phyloP scores from a whole-genome alignment of 257 asterid genomes.

The Jacaranda mimosifolia region DNA sequence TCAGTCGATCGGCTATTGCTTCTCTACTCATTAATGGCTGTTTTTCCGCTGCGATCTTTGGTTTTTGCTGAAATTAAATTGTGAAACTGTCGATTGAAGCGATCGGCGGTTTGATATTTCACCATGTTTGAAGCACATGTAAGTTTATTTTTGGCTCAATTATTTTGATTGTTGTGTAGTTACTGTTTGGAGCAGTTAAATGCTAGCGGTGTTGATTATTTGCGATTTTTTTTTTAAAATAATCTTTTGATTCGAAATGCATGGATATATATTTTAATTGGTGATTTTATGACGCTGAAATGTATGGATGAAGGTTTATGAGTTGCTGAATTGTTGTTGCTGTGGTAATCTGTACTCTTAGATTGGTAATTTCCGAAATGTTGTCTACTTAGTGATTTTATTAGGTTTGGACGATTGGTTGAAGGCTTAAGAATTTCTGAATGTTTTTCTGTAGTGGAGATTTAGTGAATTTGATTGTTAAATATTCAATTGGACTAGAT shows the following conservation, averaged over 20 bases:
- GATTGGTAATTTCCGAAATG: slow-evolving; percentile 15
- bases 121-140: slow-evolving; percentile 68
- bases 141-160: slow-evolving; percentile 13
- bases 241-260: slow-evolving; percentile 25
- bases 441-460: neutral
- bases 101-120: slow-evolving; percentile 40
- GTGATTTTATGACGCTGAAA: slow-evolving; percentile 9
- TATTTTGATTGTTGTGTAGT: neutral
- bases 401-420: neutral
- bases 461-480: neutral
- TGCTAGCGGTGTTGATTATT: slow-evolving; percentile 4
- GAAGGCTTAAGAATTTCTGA: neutral
- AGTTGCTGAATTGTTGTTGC: slow-evolving; percentile 1
- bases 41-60: slow-evolving; percentile 42
- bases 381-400: slow-evolving; percentile 27
- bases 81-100: slow-evolving; percentile 39
- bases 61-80: slow-evolving; percentile 28
- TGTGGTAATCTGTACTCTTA: slow-evolving; percentile 10
- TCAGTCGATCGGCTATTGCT: slow-evolving; percentile 26
- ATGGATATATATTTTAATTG: slow-evolving; percentile 27
- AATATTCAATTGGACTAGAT: slow-evolving; percentile 3
- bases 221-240: neutral
- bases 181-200: slow-evolving; percentile 12
- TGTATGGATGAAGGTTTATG: slow-evolving; percentile 22
- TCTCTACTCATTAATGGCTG: slow-evolving; percentile 38